Conservation (phyloP, 306 rosid species). For the Fagus crenata region DNA sequence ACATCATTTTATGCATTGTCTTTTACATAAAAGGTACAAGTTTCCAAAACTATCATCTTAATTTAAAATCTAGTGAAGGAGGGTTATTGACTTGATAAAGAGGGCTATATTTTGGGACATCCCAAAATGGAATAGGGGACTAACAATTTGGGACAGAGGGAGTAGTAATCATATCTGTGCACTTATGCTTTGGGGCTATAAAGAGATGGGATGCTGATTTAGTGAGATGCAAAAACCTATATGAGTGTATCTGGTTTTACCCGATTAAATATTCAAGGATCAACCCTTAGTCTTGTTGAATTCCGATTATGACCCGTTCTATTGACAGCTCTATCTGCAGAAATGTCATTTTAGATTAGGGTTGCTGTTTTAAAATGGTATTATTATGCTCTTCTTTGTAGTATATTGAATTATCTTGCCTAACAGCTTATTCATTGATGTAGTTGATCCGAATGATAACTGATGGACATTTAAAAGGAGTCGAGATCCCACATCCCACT, state of each 20-base stretch:
- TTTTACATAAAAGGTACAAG: too few relatives aligned
- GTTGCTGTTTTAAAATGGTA: background rate
- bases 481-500: slow-evolving; percentile 33
- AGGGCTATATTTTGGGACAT: too few relatives aligned
- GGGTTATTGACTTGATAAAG: too few relatives aligned
- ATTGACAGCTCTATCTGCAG: background rate
- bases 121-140: too few relatives aligned
- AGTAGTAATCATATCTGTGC: background rate
- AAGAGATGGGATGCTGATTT: background rate
- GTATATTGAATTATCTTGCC: slow-evolving; percentile 20
- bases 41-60: too few relatives aligned
- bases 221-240: background rate
- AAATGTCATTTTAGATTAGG: background rate
- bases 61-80: too few relatives aligned
- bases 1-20: too few relatives aligned
- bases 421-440: slow-evolving; percentile 42
- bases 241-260: background rate
- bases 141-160: too few relatives aligned
- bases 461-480: slow-evolving; percentile 45
- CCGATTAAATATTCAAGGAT: background rate
- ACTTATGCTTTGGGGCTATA: background rate
- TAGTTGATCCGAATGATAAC: slow-evolving; percentile 73
- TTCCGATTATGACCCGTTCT: background rate
- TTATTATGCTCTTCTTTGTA: slow-evolving; percentile 1
- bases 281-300: background rate